phyloP scores from a whole-genome alignment of 208 protist genomes.

The Trypanosoma platydactyli region DNA sequence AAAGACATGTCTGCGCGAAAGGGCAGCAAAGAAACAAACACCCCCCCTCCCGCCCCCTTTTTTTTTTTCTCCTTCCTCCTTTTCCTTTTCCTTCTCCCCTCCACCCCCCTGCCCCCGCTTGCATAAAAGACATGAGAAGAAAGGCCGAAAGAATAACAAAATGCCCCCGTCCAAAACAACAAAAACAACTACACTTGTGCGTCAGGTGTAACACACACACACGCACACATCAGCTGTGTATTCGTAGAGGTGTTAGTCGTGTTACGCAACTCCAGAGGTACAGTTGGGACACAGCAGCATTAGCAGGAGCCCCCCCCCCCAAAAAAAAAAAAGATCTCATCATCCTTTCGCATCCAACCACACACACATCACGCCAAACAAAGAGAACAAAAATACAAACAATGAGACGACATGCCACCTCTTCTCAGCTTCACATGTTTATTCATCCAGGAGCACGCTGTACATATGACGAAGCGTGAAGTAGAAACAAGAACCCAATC shows the following conservation, averaged over 20 bases:
- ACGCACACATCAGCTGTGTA: slow-evolving; percentile 17
- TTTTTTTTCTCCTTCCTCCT: slow-evolving; percentile 5
- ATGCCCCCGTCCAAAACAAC: neutral
- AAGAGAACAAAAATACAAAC: slow-evolving; percentile 16
- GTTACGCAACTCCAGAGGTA: too few relatives aligned
- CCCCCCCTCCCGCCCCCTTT: neutral
- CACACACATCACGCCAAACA: too few relatives aligned
- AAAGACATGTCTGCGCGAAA: neutral
- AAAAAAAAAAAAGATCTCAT: slow-evolving; percentile 5
- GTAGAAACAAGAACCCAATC: slow-evolving; percentile 56
- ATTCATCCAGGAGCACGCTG: slow-evolving; percentile 39
- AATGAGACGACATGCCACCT: neutral
- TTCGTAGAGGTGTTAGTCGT: neutral
- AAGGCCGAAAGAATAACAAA: slow-evolving; percentile 16
- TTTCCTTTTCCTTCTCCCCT: neutral
- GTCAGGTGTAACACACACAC: slow-evolving; percentile 19
- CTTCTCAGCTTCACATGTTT: neutral
- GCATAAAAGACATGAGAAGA: neutral
- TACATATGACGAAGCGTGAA: slow-evolving; percentile 71
- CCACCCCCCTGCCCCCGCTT: too few relatives aligned
- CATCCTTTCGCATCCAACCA: neutral
- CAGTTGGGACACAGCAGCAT: too few relatives aligned
- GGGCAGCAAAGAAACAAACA: neutral
- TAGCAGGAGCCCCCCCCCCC: too few relatives aligned
- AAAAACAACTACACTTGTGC: neutral